Percentiles rank a stretch among this genome's conserved stretches.
phyloP scores from a whole-genome alignment of 805 yeast species.

The Priceomyces fermenticarens region DNA sequence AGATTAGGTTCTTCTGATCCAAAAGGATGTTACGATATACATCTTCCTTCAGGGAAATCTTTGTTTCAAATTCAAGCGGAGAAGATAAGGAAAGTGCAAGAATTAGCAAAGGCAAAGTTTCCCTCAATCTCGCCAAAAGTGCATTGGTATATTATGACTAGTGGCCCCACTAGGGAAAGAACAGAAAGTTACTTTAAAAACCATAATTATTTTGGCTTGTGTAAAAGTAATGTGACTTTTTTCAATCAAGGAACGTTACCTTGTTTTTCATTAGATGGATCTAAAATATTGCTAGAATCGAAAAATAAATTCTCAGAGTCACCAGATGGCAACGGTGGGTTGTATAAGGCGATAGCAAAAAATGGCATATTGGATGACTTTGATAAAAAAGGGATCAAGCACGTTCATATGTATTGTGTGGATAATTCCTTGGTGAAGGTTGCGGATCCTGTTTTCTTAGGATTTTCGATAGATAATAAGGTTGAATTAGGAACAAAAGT shows the following conservation, averaged over 20 bases:
- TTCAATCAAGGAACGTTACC: constrained; percentile 97
- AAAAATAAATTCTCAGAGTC: constrained; percentile 64
- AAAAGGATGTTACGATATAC: constrained; percentile 90
- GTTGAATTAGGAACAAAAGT: constrained; percentile 88
- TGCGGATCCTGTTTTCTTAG: constrained; percentile 89
- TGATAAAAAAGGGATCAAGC: constrained; percentile 65
- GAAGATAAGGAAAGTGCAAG: constrained; percentile 63
- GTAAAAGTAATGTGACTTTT: constrained; percentile 57
- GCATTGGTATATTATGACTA: constrained; percentile 94
- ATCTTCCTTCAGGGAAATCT: constrained; percentile 78
- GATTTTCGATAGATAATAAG: constrained; percentile 68
- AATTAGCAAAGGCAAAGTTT: constrained; percentile 40
- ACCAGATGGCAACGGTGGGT: constrained; percentile 98
- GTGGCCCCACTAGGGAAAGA: constrained; percentile 74
- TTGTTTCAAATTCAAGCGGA: constrained; percentile 93
- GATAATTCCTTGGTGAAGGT: constrained; percentile 90
- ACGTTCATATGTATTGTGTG: constrained; percentile 95
- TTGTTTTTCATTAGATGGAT: constrained; percentile 71
- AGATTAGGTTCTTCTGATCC: constrained; percentile 87
- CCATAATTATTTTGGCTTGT: constrained; percentile 70
- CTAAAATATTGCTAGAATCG: constrained; percentile 61
- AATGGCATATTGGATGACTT: constrained; percentile 70
- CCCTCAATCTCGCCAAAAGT: constrained; percentile 34
- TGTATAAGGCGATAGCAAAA: constrained; percentile 75
- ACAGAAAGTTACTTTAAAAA: constrained; percentile 70